A percentile compares a stretch with the other conserved stretches of the same genome.
These are phyloP conservation scores for Tricholoma furcatifolium DNA, from an alignment of 768 basidiomycete species.

Conservation along the genomic window DNA sequence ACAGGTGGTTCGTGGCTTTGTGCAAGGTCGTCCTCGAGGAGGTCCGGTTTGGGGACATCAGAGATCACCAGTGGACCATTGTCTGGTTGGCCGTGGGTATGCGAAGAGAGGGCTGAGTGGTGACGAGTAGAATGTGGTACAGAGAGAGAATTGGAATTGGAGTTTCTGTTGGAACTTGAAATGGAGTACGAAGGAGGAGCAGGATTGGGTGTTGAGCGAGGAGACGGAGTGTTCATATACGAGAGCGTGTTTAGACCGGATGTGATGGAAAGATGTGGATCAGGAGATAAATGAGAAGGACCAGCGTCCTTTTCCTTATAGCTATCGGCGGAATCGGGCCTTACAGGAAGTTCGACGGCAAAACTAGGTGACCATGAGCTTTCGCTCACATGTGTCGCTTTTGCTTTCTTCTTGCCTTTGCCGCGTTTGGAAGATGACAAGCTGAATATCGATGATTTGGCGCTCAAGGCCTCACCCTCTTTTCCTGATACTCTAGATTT, in stretches of 20 bases:
- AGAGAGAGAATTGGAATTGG: slow-evolving; percentile 14
- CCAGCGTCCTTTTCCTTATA: slow-evolving; percentile 19
- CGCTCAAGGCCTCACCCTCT: slow-evolving; percentile 17
- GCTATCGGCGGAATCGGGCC: slow-evolving; percentile 24
- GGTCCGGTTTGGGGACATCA: slow-evolving; percentile 9
- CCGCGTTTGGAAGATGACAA: slow-evolving; percentile 21
- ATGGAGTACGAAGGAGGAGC: slow-evolving; percentile 31
- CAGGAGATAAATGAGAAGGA: slow-evolving; percentile 8
- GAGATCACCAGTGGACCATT: slow-evolving; percentile 22
- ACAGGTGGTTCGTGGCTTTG: slow-evolving; percentile 2
- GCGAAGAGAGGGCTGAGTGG: slow-evolving; percentile 16
- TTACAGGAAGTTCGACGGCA: slow-evolving; percentile 32
- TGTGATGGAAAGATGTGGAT: slow-evolving; percentile 5
- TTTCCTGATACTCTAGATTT: slow-evolving; percentile 15
- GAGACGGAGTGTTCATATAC: slow-evolving; percentile 23
- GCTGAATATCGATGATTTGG: slow-evolving; percentile 26
- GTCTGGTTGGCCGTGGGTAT: slow-evolving; percentile 12
- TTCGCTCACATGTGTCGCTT: slow-evolving; percentile 21
- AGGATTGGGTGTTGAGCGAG: slow-evolving; percentile 11
- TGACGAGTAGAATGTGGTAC: slow-evolving; percentile 26
- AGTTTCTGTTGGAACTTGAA: slow-evolving; percentile 23
- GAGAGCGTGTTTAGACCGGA: slow-evolving; percentile 21
- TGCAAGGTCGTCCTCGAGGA: neutral
- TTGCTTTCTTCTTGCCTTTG: slow-evolving; percentile 37
- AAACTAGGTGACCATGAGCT: slow-evolving; percentile 35